Percentiles rank a stretch among this genome's conserved stretches.
phyloP scores from a whole-genome alignment of 352 stramenopile species.

The Halophytophthora polymorphica region DNA sequence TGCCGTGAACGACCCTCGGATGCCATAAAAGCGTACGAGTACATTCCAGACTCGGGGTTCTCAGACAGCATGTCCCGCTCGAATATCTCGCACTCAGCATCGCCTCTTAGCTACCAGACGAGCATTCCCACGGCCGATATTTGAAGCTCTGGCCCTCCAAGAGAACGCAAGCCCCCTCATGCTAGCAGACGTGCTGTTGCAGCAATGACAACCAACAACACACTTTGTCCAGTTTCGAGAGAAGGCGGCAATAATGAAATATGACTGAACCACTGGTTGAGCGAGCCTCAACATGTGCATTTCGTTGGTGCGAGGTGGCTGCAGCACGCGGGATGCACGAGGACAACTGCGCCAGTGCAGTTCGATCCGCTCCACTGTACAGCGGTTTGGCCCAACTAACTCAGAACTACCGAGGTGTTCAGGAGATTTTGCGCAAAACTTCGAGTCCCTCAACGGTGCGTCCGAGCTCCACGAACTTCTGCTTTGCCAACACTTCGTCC shows the following conservation, averaged over 20 bases:
- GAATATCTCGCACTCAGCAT: conserved; percentile 31
- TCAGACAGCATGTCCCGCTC: conserved; percentile 38
- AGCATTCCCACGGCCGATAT: conserved; percentile 63
- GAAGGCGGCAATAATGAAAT: too few relatives aligned
- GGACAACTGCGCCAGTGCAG: too few relatives aligned
- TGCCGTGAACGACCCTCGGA: too few relatives aligned
- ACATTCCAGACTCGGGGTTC: conserved; percentile 66
- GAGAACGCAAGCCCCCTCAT: background rate
- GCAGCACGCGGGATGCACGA: too few relatives aligned
- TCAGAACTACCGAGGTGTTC: conserved; percentile 2
- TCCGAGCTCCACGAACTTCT: conserved; percentile 48
- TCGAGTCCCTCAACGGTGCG: conserved; percentile 41
- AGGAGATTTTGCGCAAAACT: conserved; percentile 58
- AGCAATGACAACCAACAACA: too few relatives aligned
- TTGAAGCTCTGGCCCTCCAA: conserved; percentile 17
- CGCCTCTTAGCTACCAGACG: conserved; percentile 58
- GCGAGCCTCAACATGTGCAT: too few relatives aligned
- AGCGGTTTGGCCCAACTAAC: too few relatives aligned
- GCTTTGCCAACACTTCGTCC: conserved; percentile 24
- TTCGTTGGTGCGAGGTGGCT: too few relatives aligned
- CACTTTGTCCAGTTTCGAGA: too few relatives aligned
- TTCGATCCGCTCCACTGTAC: too few relatives aligned
- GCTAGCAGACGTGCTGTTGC: too few relatives aligned
- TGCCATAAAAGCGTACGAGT: conserved; percentile 80
- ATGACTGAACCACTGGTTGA: too few relatives aligned